Percentiles rank a stretch among this genome's conserved stretches.
Evolutionary conservation across 2,329 filamentous ascomycete species (phyloP).

Genomic region (Tolypocladium pustulatum): DNA sequence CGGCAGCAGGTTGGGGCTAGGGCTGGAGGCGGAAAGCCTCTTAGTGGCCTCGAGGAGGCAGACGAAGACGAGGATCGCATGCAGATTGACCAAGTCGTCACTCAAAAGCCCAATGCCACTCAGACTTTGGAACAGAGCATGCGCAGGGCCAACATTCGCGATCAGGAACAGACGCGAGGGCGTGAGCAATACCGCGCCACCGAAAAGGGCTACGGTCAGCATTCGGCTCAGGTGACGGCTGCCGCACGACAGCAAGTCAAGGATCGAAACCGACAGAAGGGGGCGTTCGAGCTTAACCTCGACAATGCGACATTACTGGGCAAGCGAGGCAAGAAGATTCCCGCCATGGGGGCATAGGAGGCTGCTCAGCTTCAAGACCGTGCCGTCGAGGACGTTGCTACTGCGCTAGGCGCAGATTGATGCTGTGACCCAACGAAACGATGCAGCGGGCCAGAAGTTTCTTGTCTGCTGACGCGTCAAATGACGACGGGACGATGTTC

Average conservation of each 20-base stretch:
- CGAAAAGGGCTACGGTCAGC: constrained; percentile 74
- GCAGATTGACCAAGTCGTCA: constrained; percentile 52
- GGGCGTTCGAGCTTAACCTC: constrained; percentile 82
- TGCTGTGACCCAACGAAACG: neutral
- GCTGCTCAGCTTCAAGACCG: neutral
- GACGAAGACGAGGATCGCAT: constrained; percentile 48
- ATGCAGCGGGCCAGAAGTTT: neutral
- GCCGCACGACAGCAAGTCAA: constrained; percentile 73
- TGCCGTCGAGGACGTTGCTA: neutral
- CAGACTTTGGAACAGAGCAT: constrained; percentile 78
- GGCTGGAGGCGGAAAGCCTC: constrained; percentile 48
- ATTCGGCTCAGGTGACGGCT: constrained; percentile 72
- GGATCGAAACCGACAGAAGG: constrained; percentile 57
- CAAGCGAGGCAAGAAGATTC: constrained; percentile 48
- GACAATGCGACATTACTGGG: constrained; percentile 86
- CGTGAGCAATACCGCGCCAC: constrained; percentile 21
- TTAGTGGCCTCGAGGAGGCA: constrained; percentile 60
- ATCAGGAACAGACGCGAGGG: constrained; percentile 26
- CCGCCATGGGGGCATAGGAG: constrained; percentile 29
- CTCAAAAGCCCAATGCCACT: constrained; percentile 37
- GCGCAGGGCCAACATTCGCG: constrained; percentile 66
- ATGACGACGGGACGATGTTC: neutral
- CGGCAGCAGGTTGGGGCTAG: constrained; percentile 72
- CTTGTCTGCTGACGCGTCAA: neutral
- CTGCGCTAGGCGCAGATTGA: neutral